Percentiles rank a stretch among this genome's conserved stretches.
Evolutionary conservation across 257 asterid species (phyloP).

Genomic region (Craterostigma plantagineum): DNA sequence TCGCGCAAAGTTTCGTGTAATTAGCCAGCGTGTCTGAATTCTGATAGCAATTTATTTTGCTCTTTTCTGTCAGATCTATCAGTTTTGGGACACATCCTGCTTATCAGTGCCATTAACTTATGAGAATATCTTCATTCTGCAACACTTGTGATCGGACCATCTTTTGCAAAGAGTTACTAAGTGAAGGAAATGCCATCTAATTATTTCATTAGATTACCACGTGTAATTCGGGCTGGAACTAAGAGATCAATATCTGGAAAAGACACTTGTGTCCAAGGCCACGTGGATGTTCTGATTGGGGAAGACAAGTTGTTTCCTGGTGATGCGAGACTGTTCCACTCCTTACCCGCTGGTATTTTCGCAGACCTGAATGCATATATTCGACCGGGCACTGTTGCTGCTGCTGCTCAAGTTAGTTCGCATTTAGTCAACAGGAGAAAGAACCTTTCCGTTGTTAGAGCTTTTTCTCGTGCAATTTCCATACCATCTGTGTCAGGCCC

Average conservation of each 20-base stretch:
- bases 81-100: too few relatives aligned
- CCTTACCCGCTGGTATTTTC: conserved; percentile 17
- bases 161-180: conserved; percentile 11
- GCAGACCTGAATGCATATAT: conserved; percentile 22
- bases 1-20: too few relatives aligned
- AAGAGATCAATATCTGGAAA: conserved; percentile 23
- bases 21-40: too few relatives aligned
- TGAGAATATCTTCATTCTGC: background rate
- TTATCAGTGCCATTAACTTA: too few relatives aligned
- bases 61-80: too few relatives aligned
- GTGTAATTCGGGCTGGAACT: conserved; percentile 28
- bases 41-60: too few relatives aligned
- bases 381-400: conserved; percentile 35
- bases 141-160: conserved; percentile 20
- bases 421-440: conserved; percentile 25
- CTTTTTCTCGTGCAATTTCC: conserved; percentile 47
- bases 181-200: conserved; percentile 55
- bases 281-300: conserved; percentile 27
- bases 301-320: conserved; percentile 25
- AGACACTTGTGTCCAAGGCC: conserved; percentile 29
- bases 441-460: conserved; percentile 40
- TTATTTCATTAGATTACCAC: conserved; percentile 33
- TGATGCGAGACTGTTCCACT: conserved; percentile 12
- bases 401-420: conserved; percentile 43
- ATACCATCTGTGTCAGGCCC: conserved; percentile 60